phyloP scores from a whole-genome alignment of 495 filamentous ascomycete species.

The Aspergillus cristatus region DNA sequence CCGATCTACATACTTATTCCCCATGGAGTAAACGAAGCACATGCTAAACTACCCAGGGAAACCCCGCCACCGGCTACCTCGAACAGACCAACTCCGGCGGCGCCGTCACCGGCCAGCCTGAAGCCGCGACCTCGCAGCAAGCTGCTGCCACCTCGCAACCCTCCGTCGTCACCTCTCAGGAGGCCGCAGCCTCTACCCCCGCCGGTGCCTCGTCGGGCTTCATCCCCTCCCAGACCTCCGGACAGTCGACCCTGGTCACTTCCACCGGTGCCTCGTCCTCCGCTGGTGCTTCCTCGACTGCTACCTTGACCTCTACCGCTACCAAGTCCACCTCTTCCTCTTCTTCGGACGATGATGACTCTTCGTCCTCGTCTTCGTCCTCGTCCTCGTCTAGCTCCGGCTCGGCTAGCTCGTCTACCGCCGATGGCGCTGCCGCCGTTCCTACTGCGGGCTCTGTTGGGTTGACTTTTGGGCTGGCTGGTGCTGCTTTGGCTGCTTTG shows the following conservation, averaged over 20 bases:
- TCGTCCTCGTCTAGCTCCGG: constrained; percentile 10
- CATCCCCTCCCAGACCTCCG: constrained; percentile 7
- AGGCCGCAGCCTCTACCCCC: constrained; percentile 29
- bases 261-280: constrained; percentile 16
- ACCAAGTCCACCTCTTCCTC: constrained; percentile 15
- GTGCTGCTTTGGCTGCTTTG: constrained; percentile 38
- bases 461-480: constrained; percentile 30
- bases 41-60: constrained; percentile 17
- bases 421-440: constrained; percentile 23
- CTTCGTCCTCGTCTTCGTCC: constrained; percentile 9
- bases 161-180: constrained; percentile 32
- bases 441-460: constrained; percentile 31
- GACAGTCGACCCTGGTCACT: constrained; percentile 11
- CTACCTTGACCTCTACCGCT: constrained; percentile 12
- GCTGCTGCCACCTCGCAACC: constrained; percentile 32
- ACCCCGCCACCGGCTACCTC: constrained; percentile 36
- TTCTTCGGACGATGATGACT: constrained; percentile 9
- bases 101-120: constrained; percentile 46
- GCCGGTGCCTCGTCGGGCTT: constrained; percentile 5
- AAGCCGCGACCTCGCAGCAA: constrained; percentile 26
- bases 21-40: no score
- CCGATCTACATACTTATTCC: no score
- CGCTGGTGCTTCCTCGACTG: constrained; percentile 13
- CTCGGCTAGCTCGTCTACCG: constrained; percentile 17
- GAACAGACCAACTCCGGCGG: constrained; percentile 46